Percentiles rank a stretch among this genome's conserved stretches.
Conservation (phyloP, 2,329 filamentous ascomycete genomes). For the Pyricularia sp. region DNA sequence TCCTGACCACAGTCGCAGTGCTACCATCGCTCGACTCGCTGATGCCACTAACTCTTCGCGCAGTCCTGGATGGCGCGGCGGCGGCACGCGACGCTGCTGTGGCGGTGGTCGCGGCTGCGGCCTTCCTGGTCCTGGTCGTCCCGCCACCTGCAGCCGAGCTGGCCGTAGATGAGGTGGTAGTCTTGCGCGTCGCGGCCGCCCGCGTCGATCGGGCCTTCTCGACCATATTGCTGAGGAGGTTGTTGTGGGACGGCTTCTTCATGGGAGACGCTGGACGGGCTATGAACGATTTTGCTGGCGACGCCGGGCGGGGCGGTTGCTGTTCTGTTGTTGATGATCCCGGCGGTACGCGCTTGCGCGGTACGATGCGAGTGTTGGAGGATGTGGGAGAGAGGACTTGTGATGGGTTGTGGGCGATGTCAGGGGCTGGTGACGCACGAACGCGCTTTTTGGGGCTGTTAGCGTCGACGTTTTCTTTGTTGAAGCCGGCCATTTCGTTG, state of each 20-base stretch:
- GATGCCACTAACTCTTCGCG: conserved; percentile 44
- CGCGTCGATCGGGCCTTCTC: conserved; percentile 50
- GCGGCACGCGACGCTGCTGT: conserved; percentile 25
- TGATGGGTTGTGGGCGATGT: conserved; percentile 32
- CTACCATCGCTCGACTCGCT: conserved; percentile 58
- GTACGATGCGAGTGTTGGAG: conserved; percentile 64
- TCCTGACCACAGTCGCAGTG: conserved; percentile 55
- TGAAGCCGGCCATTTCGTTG: conserved; percentile 50
- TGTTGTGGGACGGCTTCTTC: conserved; percentile 41
- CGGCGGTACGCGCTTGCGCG: conserved; percentile 30
- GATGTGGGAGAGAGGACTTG: conserved; percentile 75
- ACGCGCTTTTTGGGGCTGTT: conserved; percentile 60
- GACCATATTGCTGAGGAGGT: conserved; percentile 46
- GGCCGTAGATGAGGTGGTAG: conserved; percentile 32
- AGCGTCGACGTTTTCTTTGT: conserved; percentile 68
- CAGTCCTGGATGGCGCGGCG: conserved; percentile 35
- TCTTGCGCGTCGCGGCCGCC: conserved; percentile 32
- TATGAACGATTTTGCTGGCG: conserved; percentile 48
- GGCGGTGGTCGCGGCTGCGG: conserved; percentile 24
- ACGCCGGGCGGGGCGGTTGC: conserved; percentile 22
- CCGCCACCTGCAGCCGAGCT: conserved; percentile 27
- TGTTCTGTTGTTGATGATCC: conserved; percentile 8
- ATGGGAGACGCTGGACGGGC: conserved; percentile 51
- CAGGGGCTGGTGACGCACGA: conserved; percentile 34
- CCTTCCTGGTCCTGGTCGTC: conserved; percentile 22